Evolutionary conservation across 2,329 filamentous ascomycete genomes (phyloP), one percentile per base, ranked within the genome.

Genomic region (Botryotinia narcissicola): DNA sequence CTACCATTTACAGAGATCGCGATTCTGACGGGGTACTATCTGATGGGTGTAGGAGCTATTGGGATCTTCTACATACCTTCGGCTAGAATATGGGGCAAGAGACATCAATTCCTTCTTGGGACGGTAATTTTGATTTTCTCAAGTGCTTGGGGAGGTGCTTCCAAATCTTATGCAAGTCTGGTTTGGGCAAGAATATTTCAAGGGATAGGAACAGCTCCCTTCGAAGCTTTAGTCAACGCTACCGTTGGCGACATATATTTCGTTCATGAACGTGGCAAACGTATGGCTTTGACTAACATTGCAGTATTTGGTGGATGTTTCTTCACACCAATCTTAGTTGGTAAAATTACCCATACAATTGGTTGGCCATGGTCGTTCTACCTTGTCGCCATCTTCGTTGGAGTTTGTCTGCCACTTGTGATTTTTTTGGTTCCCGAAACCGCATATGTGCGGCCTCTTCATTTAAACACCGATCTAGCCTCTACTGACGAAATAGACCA

Each of bases 281-380:
- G 95, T 73, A 98, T 98, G 95, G 95, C 95, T 0, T 86, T 97
- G 72, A 87, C 86, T 4, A 93, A 92, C 78, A 85, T 92, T 44
- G 87, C 89, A n/a, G 83, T 93, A 3, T 93, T 92, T 76, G 91
- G 91, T 4, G 90, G 90, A 25, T 88, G 90, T 1, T 93, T 93
- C 80, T 86, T 92, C 77, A 97, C 95, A 0, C 95, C 95, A 0
- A 93, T 98, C n/a, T 84, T 97, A 37, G 94, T 95, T 1, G 95
- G 95, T 51, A 94, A 94, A 82, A 95, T 97, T 78, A 94, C 94
- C 4, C 83, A 88, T 66, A 85, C 86, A 0, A 86, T 97, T 68
- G 90, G 90, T n/a, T 97, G 94, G 91, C 84, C 88, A 80, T 97
- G 94, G 94, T 92, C 91, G 0, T 98, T 98, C 80, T 94, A 95